These are phyloP conservation scores for Aurantiochytrium sp. DNA, from an alignment of 108 stramenopile genomes.

Conservation along the genomic window DNA sequence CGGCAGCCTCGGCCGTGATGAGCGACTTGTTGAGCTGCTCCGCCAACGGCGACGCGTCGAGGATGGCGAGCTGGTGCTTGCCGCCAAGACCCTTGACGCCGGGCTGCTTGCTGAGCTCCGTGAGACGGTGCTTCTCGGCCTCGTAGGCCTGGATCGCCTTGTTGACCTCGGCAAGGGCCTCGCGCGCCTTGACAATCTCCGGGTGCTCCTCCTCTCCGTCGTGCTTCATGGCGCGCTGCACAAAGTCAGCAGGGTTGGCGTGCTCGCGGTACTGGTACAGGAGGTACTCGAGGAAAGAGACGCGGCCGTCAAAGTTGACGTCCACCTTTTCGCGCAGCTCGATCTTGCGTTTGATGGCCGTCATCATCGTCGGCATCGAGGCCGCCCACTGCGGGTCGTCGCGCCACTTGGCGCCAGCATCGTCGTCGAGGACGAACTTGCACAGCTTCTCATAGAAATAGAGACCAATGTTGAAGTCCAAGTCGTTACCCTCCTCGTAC, in stretches of 20 bases:
- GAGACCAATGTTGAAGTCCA: constrained; percentile 24
- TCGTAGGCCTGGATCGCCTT: constrained; percentile 19
- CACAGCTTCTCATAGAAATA: constrained; percentile 25
- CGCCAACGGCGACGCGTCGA: neutral
- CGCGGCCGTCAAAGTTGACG: constrained; percentile 18
- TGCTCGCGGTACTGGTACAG: constrained; percentile 5
- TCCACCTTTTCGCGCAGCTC: constrained; percentile 20
- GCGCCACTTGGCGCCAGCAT: constrained; percentile 13
- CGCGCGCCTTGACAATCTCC: neutral
- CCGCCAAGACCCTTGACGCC: constrained; percentile 19
- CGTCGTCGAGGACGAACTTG: constrained; percentile 21
- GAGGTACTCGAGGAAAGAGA: constrained; percentile 19
- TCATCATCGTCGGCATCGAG: constrained; percentile 13
- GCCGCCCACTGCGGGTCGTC: neutral
- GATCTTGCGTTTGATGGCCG: constrained; percentile 15
- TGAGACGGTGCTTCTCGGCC: constrained; percentile 16
- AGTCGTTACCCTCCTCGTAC: constrained; percentile 19
- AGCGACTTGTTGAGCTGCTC: constrained; percentile 21
- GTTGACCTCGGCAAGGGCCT: constrained; percentile 5
- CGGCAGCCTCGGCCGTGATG: constrained; percentile 15
- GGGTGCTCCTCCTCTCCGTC: neutral
- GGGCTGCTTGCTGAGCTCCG: neutral
- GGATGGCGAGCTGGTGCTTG: constrained; percentile 16
- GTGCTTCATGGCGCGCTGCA: constrained; percentile 1
- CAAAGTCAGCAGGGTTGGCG: neutral